A percentile compares a stretch with the other conserved stretches of the same genome.
These are phyloP conservation scores for Fomitopsis palustris DNA, from an alignment of 1,284 basidiomycete species.

Conservation along the genomic window DNA sequence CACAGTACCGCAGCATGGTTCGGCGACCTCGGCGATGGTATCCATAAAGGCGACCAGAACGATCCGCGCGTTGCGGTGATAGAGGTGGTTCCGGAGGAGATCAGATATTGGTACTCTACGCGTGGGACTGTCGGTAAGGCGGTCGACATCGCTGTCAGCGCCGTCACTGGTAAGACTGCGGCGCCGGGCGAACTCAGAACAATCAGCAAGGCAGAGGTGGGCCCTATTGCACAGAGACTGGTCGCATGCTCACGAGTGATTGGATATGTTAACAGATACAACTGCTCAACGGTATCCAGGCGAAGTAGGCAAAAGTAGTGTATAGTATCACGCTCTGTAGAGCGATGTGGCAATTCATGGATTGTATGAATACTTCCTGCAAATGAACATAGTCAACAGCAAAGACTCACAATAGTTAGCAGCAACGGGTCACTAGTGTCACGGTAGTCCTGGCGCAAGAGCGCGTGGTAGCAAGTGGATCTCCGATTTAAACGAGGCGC, in stretches of 20 bases:
- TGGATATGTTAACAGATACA: not conserved
- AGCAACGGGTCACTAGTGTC: too few relatives aligned
- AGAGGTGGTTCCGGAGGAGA: constrained; percentile 78
- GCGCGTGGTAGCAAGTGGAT: not conserved
- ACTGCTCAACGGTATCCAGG: not conserved
- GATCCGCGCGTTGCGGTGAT: constrained; percentile 84
- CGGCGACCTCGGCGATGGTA: constrained; percentile 83
- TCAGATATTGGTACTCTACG: constrained; percentile 72
- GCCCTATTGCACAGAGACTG: constrained; percentile 9
- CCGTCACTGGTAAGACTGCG: constrained; percentile 52
- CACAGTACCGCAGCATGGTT: constrained; percentile 75
- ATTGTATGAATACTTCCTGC: too few relatives aligned
- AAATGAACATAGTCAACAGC: too few relatives aligned
- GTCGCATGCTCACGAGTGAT: not conserved
- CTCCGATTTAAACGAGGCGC: not conserved
- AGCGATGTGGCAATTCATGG: not conserved
- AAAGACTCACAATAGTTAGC: too few relatives aligned
- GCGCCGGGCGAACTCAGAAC: constrained; percentile 63
- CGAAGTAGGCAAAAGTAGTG: not conserved
- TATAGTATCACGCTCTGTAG: not conserved
- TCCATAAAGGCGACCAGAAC: constrained; percentile 76
- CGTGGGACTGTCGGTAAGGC: constrained; percentile 42
- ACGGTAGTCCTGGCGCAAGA: not conserved
- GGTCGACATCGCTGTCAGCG: constrained; percentile 50
- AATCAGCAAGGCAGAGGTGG: constrained; percentile 59